A percentile compares a stretch with the other conserved stretches of the same genome.
These are phyloP conservation scores for Ballota nigra DNA, from an alignment of 257 asterid species.

Conservation along the genomic window DNA sequence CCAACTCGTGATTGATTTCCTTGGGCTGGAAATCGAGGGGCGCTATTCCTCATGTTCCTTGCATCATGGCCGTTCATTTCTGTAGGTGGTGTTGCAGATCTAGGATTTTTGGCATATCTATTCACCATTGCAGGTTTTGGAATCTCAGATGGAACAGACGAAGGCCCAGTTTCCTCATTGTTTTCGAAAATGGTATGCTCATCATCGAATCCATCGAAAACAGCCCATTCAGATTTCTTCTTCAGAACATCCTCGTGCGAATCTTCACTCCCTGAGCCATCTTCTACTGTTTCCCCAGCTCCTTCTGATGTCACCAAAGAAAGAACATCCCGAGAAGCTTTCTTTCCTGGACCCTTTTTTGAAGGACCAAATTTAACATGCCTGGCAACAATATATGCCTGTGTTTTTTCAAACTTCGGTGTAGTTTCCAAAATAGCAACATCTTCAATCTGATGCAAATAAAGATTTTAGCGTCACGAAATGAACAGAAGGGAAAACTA, in stretches of 20 bases:
- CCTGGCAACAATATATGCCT: constrained; percentile 63
- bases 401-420: constrained; percentile 55
- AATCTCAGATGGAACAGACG: constrained; percentile 16
- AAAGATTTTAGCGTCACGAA: background rate
- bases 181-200: constrained; percentile 27
- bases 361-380: constrained; percentile 72
- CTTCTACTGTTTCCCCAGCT: constrained; percentile 18
- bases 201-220: constrained; percentile 27
- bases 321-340: constrained; percentile 15
- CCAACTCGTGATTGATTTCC: constrained; percentile 30
- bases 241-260: constrained; percentile 29
- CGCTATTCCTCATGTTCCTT: constrained; percentile 19
- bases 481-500: background rate
- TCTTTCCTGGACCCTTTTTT: constrained; percentile 58
- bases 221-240: constrained; percentile 33
- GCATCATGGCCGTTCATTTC: constrained; percentile 20
- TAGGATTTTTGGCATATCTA: constrained; percentile 43
- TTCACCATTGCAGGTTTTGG: constrained; percentile 29
- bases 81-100: constrained; percentile 20
- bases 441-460: constrained; percentile 58
- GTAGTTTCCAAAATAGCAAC: constrained; percentile 55
- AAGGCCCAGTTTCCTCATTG: constrained; percentile 14
- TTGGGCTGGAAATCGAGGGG: too few relatives aligned
- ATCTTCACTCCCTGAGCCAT: constrained; percentile 14
- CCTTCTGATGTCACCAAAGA: constrained; percentile 18